Base-by-base conservation (phyloP, 331 rosid genomes). In the Erythrophleum ivorense region DNA sequence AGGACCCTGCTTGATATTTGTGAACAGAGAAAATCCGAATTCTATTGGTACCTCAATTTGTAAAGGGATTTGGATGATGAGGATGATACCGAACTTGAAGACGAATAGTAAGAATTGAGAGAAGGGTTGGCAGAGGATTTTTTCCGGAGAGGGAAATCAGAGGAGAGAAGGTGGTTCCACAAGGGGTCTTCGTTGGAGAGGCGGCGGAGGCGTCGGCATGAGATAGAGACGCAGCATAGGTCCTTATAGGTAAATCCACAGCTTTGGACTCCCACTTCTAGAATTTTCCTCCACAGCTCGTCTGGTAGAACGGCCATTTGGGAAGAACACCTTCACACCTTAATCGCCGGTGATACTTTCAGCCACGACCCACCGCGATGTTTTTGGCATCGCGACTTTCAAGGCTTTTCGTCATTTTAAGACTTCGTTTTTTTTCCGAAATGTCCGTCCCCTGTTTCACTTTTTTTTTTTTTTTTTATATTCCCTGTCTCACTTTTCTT, bases 171-270 rank as follows among this genome's bases (percentile, higher is more conserved):
- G 78, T 3, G 84, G 59, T 86, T 86, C 98, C 96, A 95, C 21
- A 91, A 85, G 46, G 55, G 19, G 49, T 90, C 63, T 6, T 91
- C 96, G 49, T 53, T 46, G 84, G 96, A 91, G 82, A 93, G 86
- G 59, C 90, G 88, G 69, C 15, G 89, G 70, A 90, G 83, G 79
- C 88, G 93, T 24, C 88, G 84, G 85, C 85, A 93, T 31, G 92
- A 73, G 85, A 95, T 93, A 68, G 97, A 89, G 78, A 90, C 9
- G 79, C 84, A 81, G 84, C 97, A 95, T 71, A 92, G 95, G 46
- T 92, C 97, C 58, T 87, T 90, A 84, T 77, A 87, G 76, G 74
- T 84, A 3, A 90, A 80, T 33, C 69, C 84, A 41, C 78, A 0
- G n/a, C 8, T 79, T 73, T n/a, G 75, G 19, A 90, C 76, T 33